Evolutionary conservation across 2,329 filamentous ascomycete species (phyloP), one percentile per base, ranked within the genome.

Genomic region (Aspergillus sp.): DNA sequence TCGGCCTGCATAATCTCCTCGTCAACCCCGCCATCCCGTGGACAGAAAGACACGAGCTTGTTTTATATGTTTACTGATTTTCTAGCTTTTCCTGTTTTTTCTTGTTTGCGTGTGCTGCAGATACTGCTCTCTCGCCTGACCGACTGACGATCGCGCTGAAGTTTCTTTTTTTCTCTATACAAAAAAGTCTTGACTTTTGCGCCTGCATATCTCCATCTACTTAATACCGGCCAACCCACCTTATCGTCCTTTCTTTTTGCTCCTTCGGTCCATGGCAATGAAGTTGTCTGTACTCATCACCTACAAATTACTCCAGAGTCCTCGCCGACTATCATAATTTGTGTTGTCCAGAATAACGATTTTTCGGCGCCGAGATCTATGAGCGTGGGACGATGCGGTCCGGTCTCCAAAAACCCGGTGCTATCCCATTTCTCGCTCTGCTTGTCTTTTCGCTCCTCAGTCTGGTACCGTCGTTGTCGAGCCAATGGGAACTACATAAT

Each of bases 401-500:
- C 45, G 61, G 61, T 40, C 43, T 66, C 42, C 53, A 55, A 40
- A 64, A 61, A 56, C 54, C 61, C 45, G 59, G 60, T 49, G 57
- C 61, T 35, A 55, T 65, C 42, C 59, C 62, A 46, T 58, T 65
- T 40, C 52, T 66, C 29, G 57, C 53, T 39, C 47, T 66, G 43
- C 33, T 65, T 42, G 43, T 64, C 33, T 63, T 66, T 42, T 60
- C 59, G 37, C 50, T 66, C 31, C 51, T 66, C 41, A 65, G 56
- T 28, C 43, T 66, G 43, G 59, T 60, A 32, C 60, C 61, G 35
- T 62, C 61, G n/a, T 42, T 65, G 19, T 56, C 60, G 34, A 60
- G 52, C 30, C 50, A 57, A 36, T 59, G 57, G 56, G 54, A 51
- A 39, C 47, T 60, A 8, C 57, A 60, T 40, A 59, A 53, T 41